Conservation (phyloP, 1,284 basidiomycete species). For the Trametes versicolor region DNA sequence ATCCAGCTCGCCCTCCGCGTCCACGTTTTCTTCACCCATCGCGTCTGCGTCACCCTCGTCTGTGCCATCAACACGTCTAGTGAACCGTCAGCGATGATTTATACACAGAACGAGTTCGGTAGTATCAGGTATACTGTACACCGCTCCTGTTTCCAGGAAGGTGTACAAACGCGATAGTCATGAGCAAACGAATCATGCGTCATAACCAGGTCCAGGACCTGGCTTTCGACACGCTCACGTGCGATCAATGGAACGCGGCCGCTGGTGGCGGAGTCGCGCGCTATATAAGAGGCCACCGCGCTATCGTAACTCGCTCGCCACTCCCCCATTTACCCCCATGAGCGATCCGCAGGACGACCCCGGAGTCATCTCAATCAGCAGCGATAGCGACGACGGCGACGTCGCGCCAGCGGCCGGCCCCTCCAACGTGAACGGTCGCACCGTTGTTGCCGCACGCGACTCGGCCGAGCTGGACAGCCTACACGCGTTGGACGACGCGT, state of each 20-base stretch:
- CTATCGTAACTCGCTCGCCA: background rate
- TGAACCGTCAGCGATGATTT: no score
- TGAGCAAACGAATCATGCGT: no score
- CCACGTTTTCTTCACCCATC: no score
- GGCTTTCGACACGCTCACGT: slow-evolving; percentile 9
- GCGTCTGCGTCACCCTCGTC: no score
- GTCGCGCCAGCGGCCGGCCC: background rate
- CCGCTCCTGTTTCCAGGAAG: no score
- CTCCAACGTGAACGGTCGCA: background rate
- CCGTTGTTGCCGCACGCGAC: background rate
- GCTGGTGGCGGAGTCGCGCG: background rate
- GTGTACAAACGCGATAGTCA: no score
- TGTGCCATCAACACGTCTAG: no score
- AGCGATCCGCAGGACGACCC: background rate
- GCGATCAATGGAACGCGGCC: slow-evolving; percentile 2
- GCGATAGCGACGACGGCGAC: slow-evolving; percentile 17
- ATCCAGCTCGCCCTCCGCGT: no score
- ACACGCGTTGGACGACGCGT: slow-evolving; percentile 46
- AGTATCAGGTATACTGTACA: no score
- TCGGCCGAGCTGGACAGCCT: slow-evolving; percentile 12
- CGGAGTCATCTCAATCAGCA: slow-evolving; percentile 22
- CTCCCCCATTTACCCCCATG: slow-evolving; percentile 5
- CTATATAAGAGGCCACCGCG: background rate
- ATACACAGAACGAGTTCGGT: no score
- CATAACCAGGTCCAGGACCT: no score